phyloP scores from a whole-genome alignment of 2,329 filamentous ascomycete species.

The Beauveria varroae region DNA sequence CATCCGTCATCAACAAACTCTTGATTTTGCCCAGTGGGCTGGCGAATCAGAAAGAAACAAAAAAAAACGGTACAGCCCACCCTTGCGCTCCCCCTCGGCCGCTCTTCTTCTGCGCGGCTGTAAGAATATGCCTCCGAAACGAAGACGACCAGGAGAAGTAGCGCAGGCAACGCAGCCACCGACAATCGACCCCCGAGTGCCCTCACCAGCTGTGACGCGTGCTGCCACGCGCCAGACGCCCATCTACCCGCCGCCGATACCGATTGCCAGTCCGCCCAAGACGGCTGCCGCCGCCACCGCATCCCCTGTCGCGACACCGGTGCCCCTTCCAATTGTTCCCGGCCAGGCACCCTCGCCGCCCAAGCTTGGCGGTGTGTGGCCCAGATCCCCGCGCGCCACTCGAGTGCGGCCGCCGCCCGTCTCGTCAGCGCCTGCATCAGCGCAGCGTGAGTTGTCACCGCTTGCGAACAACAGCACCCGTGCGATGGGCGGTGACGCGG shows the following conservation, averaged over 20 bases:
- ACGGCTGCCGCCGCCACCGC: background rate
- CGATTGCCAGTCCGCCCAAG: conserved; percentile 18
- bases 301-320: conserved; percentile 9
- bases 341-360: conserved; percentile 10
- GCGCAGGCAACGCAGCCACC: background rate
- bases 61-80: background rate
- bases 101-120: background rate
- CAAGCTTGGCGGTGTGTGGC: conserved; percentile 1
- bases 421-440: conserved; percentile 14
- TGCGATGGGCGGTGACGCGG: conserved; percentile 18
- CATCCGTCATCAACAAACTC: background rate
- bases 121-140: conserved; percentile 28
- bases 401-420: conserved; percentile 5
- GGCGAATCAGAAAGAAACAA: background rate
- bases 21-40: conserved; percentile 4
- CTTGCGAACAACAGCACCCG: conserved; percentile 10
- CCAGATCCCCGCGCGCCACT: background rate
- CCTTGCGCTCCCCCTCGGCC: background rate
- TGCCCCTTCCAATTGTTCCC: conserved; percentile 11
- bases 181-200: background rate
- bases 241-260: conserved; percentile 25
- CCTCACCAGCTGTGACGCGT: conserved; percentile 15
- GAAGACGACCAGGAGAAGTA: conserved; percentile 26
- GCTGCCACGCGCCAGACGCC: conserved; percentile 24
- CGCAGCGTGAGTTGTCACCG: background rate